These are phyloP conservation scores for Solanum rostratum DNA, from an alignment of 257 asterid species.

Conservation along the genomic window DNA sequence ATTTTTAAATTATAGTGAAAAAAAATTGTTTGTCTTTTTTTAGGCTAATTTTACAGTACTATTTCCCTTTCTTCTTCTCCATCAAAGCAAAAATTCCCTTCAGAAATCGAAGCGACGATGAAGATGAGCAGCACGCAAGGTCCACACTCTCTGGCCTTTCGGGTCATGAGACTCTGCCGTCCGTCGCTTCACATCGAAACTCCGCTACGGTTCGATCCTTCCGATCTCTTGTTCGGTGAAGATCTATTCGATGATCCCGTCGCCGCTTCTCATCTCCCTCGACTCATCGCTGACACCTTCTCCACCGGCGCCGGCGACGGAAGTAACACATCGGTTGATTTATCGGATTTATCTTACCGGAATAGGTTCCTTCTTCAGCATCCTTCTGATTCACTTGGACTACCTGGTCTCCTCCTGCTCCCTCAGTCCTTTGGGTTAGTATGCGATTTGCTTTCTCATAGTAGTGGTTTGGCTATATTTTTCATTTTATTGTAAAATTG, in stretches of 20 bases:
- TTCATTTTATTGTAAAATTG: background rate
- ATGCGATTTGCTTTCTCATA: background rate
- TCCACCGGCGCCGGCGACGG: conserved; percentile 4
- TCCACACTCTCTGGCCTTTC: conserved; percentile 78
- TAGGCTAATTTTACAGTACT: too few species aligned
- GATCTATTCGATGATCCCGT: conserved; percentile 80
- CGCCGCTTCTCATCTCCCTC: conserved; percentile 66
- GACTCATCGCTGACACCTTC: conserved; percentile 31
- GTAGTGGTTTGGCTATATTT: background rate
- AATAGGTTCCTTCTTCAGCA: conserved; percentile 68
- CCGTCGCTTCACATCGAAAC: conserved; percentile 80
- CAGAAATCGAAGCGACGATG: background rate
- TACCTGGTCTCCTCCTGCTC: conserved; percentile 84
- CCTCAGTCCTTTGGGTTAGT: conserved; percentile 88
- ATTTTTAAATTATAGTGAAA: too few species aligned
- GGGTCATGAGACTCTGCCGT: conserved; percentile 89
- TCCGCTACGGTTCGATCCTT: conserved; percentile 73
- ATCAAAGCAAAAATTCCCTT: background rate
- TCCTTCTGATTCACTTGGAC: conserved; percentile 77
- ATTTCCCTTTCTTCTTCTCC: background rate
- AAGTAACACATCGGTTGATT: conserved; percentile 14
- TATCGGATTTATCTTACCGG: conserved; percentile 76
- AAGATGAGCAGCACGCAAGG: conserved; percentile 54
- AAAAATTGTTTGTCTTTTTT: too few species aligned
- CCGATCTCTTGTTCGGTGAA: conserved; percentile 87